Evolutionary conservation across 306 rosid species (phyloP), one percentile per base, ranked within the genome.

Genomic region (Acacia acuminata): DNA sequence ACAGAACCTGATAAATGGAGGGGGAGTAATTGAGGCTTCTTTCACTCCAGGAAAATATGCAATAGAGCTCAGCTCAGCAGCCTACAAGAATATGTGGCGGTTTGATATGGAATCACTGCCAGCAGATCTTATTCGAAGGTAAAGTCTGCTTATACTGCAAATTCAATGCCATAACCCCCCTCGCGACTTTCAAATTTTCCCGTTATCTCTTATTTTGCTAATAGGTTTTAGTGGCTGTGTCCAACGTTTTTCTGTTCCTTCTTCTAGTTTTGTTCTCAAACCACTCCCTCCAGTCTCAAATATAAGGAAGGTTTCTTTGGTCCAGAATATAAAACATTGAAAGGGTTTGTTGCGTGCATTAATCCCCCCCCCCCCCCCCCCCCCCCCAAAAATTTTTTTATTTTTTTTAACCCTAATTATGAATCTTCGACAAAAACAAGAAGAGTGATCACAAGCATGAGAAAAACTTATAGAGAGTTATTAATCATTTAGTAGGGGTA

Each of bases 51-150:
- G 97, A 71, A 96, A 93, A 75, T 92, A 92, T 76, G 90, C 97
- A 53, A 74, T 92, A 92, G 98, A 96, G 84, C 88, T 96, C 48
- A 92, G 98, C 83, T 93, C 98, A 44, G 92, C 98, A 55, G 99
- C 99, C 48, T 94, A 96, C 91, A 80, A 90, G 85, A 86, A 64
- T 76, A 24, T 60, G 84, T 96, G 99, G 99, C 90, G 92, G 77
- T 96, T 96, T 80, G 99, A 96, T 87, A 84, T 90, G 93, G 99
- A 96, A 66, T 89, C 97, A 55, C 86, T 93, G 81, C 99, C 99
- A 4, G 94, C 91, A 30, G 99, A 96, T 92, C 99, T 96, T 78
- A 63, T 96, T 82, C 90, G 92, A 76, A 91, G 98, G 99, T 96
- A 88, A 80, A 43, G 13, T 13, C 51, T 34, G 24, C 65, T 12